A percentile compares a stretch with the other conserved stretches of the same genome.
Evolutionary conservation across 805 yeast genomes (phyloP).

Genomic region (Schwanniomyces pseudopolymorphus): DNA sequence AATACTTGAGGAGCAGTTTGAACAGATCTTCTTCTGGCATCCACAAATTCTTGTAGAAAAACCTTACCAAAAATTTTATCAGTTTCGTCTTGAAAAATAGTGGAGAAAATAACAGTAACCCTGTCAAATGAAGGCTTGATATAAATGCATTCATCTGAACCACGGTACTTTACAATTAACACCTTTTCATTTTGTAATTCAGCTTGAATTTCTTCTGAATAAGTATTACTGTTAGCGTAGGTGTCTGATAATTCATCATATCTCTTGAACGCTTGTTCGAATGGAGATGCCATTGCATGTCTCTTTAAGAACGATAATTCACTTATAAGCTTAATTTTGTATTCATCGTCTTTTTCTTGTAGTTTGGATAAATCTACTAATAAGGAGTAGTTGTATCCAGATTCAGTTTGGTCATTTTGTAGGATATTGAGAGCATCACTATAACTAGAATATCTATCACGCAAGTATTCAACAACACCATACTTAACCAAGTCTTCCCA

Average conservation of each 20-base stretch:
- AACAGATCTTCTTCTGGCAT: constrained; percentile 91
- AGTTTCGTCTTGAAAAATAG: constrained; percentile 93
- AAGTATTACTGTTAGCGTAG: constrained; percentile 42
- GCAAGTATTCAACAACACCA: constrained; percentile 58
- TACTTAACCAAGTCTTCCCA: constrained; percentile 70
- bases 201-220: constrained; percentile 43
- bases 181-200: constrained; percentile 54
- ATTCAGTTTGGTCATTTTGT: constrained; percentile 50
- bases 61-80: constrained; percentile 90
- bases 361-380: constrained; percentile 55
- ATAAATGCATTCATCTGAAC: constrained; percentile 80
- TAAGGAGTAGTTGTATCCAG: constrained; percentile 80
- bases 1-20: constrained; percentile 98
- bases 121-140: constrained; percentile 92
- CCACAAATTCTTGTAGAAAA: constrained; percentile 90
- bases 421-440: constrained; percentile 30
- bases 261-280: constrained; percentile 78
- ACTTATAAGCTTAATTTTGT: constrained; percentile 51
- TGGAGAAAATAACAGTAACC: constrained; percentile 93
- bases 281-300: constrained; percentile 89
- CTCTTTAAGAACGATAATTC: constrained; percentile 78
- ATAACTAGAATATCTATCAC: constrained; percentile 46
- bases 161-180: constrained; percentile 79
- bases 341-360: constrained; percentile 42
- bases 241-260: constrained; percentile 65